These are phyloP conservation scores for Mycena olivaceomarginata DNA, from an alignment of 768 basidiomycete genomes.

Conservation along the genomic window DNA sequence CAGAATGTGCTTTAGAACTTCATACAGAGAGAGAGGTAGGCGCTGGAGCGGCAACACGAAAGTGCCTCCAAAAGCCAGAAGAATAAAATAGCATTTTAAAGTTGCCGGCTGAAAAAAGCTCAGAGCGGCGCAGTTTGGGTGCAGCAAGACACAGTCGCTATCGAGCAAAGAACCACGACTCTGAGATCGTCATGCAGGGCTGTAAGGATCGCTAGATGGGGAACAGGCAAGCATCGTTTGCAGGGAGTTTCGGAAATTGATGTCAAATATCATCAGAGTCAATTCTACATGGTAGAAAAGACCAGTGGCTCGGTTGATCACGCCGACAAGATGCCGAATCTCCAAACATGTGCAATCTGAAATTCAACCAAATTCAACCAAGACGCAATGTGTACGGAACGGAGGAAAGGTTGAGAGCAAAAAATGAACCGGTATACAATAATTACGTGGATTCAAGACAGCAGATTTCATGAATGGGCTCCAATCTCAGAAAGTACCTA, in stretches of 20 bases:
- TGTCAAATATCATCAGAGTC: slow-evolving; percentile 33
- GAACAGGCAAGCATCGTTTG: not conserved
- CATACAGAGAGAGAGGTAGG: no score
- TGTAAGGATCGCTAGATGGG: slow-evolving; percentile 25
- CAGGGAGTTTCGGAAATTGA: slow-evolving; percentile 8
- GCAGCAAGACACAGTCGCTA: no score
- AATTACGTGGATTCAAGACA: not conserved
- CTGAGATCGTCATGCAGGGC: slow-evolving; percentile 8
- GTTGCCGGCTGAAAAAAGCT: not conserved
- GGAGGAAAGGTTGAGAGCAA: no score
- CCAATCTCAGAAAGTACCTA: no score
- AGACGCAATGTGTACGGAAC: no score
- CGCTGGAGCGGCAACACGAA: no score
- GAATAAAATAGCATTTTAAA: no score
- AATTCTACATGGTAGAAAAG: slow-evolving; percentile 20
- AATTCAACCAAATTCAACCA: not conserved
- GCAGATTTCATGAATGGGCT: no score
- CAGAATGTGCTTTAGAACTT: no score
- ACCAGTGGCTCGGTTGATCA: not conserved
- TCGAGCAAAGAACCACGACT: no score
- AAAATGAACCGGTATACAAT: not conserved
- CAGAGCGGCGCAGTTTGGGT: not conserved
- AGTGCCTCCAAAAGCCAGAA: no score
- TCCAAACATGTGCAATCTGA: slow-evolving; percentile 25
- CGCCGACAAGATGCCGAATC: not conserved